These are phyloP conservation scores for Sugiyamaella novakii DNA, from an alignment of 1,139 yeast species.

Conservation along the genomic window DNA sequence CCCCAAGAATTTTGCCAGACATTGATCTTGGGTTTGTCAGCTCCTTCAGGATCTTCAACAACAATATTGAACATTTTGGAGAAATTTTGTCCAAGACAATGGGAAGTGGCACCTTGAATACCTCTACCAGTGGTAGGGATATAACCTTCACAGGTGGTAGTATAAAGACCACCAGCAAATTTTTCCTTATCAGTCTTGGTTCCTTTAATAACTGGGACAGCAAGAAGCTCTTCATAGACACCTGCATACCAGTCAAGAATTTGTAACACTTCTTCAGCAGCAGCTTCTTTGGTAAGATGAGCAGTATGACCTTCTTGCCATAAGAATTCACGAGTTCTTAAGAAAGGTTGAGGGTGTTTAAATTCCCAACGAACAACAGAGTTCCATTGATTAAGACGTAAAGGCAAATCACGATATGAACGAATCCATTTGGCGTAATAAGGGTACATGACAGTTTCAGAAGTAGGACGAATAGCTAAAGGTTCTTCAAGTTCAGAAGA, in stretches of 20 bases:
- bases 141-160: constrained; percentile 95
- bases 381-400: constrained; percentile 98
- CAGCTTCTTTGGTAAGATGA: constrained; percentile 78
- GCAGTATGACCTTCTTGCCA: constrained; percentile 99
- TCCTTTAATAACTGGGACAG: constrained; percentile 97
- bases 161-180: constrained; percentile 96
- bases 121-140: constrained; percentile 99
- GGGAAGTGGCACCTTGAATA: constrained; percentile 99
- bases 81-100: constrained; percentile 96
- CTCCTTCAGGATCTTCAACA: constrained; percentile 85
- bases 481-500: constrained; percentile 93
- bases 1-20: constrained; percentile 99
- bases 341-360: constrained; percentile 98
- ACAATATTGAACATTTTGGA: constrained; percentile 96
- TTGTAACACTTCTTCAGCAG: constrained; percentile 79
- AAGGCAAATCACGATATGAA: constrained; percentile 96
- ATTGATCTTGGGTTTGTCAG: constrained; percentile 76
- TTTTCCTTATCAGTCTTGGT: constrained; percentile 95
- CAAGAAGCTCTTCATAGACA: constrained; percentile 86
- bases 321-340: constrained; percentile 97
- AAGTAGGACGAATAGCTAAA: constrained; percentile 98
- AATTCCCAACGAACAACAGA: constrained; percentile 99
- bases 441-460: constrained; percentile 99
- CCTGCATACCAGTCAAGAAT: constrained; percentile 85
- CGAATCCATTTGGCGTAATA: constrained; percentile 99